Evolutionary conservation across 176 grass and related monocot species (phyloP).

Genomic region (Carex littledalei): DNA sequence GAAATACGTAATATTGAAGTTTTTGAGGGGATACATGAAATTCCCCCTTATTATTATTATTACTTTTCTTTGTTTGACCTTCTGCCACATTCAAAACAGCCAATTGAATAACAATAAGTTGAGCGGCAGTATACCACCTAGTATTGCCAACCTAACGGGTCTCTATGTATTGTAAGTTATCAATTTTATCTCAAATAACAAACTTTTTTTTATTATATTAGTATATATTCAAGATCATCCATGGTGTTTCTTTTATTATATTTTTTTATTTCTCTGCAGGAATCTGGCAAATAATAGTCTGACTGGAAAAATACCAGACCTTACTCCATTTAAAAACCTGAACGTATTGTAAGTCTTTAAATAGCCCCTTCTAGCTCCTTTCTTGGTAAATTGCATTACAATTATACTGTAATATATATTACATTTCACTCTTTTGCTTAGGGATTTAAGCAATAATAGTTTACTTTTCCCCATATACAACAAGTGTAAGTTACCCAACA

Average conservation of each 20-base stretch:
- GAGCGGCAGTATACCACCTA: constrained; percentile 39
- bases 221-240: background rate
- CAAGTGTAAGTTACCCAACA: constrained; percentile 68
- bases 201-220: constrained; percentile 1
- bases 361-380: background rate
- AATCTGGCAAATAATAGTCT: constrained; percentile 67
- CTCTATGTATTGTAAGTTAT: constrained; percentile 65
- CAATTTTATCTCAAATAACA: constrained; percentile 21
- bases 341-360: constrained; percentile 48
- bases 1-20: too few species aligned
- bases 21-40: too few species aligned
- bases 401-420: too few species aligned
- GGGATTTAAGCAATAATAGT: constrained; percentile 84
- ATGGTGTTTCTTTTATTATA: constrained; percentile 2
- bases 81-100: constrained; percentile 24
- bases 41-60: background rate
- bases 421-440: constrained; percentile 24
- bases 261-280: constrained; percentile 29
- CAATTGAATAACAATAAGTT: constrained; percentile 66
- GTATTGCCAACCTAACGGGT: constrained; percentile 36
- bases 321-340: constrained; percentile 40
- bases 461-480: constrained; percentile 47
- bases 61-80: background rate
- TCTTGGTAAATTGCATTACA: background rate
- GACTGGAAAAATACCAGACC: constrained; percentile 42